Evolutionary conservation across 2,329 filamentous ascomycete species (phyloP), one percentile per base, ranked within the genome.

Genomic region (Aspergillus brunneoviolaceus): DNA sequence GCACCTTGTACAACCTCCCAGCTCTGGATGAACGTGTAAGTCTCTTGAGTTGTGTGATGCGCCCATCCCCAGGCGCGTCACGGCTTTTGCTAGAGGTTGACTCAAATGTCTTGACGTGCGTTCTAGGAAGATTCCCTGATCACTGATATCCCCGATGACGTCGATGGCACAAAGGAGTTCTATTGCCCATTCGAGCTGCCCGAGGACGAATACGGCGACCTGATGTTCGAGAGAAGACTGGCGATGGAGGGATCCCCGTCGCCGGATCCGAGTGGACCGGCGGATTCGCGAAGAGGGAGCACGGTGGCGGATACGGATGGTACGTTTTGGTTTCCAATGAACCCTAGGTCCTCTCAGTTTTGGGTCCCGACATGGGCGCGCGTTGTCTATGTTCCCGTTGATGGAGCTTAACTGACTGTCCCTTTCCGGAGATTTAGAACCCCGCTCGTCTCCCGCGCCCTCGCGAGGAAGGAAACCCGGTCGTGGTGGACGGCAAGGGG

Each of bases 1-100:
- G 84, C 33, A 87, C 87, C 35, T 85, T 95, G 63, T 99, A 96
- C 79, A 91, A 96, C 76, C 84, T 98, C 31, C 86, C 90, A 52
- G 85, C 89, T 47, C 88, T 97, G 60, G 92, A 98, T 76, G 91
- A 96, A 72, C 87, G 92, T 69, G 94, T 91, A 74, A 84, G 88
- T 58, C 16, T 16, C 39, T 35, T 35, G 33, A 14, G 0, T 35
- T 35, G 33, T 35, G 33, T 12, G 1, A 16, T 35, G 27, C 27
- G 7, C 27, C 11, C 11, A 14, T 14, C 9, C 3, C 33, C 14
- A 4, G 11, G 33, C 33, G 33, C 5, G 33, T 35, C 14, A 11
- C 14, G 5, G 5, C 27, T 29, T 16, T 14, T 4, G 16, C 33
- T 35, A 4, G 16, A 12, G 11, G 33, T 16, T 35, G 4, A 35